These are phyloP conservation scores for Ascochyta fabae DNA, from an alignment of 2,329 filamentous ascomycete genomes.

Conservation along the genomic window DNA sequence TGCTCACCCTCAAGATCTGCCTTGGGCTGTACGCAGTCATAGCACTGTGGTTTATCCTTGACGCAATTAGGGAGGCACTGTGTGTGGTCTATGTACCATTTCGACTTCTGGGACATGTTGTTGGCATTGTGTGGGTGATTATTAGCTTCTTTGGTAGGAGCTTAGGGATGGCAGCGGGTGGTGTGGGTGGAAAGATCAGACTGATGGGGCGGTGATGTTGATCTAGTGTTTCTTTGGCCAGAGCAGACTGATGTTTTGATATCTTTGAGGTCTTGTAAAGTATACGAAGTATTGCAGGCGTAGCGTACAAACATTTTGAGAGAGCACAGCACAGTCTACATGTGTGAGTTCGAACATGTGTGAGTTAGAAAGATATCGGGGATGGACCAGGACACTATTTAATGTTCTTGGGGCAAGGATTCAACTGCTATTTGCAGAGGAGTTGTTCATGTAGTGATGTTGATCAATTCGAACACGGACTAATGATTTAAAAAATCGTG, in stretches of 20 bases:
- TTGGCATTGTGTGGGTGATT: slow-evolving; percentile 20
- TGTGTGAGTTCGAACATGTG: too few relatives aligned
- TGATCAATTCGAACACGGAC: too few relatives aligned
- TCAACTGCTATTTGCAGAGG: too few relatives aligned
- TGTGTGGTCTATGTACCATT: slow-evolving; percentile 35
- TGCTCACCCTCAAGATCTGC: slow-evolving; percentile 26
- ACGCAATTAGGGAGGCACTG: slow-evolving; percentile 34
- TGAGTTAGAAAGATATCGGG: too few relatives aligned
- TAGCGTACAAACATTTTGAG: too few relatives aligned
- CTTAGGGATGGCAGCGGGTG: neutral
- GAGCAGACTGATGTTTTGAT: neutral
- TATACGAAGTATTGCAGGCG: too few relatives aligned
- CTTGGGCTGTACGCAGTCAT: slow-evolving; percentile 33
- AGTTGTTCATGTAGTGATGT: too few relatives aligned
- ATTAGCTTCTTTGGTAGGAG: neutral
- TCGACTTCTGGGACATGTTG: slow-evolving; percentile 16
- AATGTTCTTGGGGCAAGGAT: too few relatives aligned
- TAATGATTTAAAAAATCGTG: too few relatives aligned
- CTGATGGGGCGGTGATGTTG: neutral
- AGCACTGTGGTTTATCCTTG: slow-evolving; percentile 39
- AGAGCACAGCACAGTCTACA: too few relatives aligned
- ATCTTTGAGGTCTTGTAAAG: neutral
- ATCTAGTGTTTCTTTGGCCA: too few relatives aligned
- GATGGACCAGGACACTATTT: too few relatives aligned
- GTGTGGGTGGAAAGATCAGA: neutral